Conservation (phyloP, 441 rosid species). For the Adansonia madagascariensis region DNA sequence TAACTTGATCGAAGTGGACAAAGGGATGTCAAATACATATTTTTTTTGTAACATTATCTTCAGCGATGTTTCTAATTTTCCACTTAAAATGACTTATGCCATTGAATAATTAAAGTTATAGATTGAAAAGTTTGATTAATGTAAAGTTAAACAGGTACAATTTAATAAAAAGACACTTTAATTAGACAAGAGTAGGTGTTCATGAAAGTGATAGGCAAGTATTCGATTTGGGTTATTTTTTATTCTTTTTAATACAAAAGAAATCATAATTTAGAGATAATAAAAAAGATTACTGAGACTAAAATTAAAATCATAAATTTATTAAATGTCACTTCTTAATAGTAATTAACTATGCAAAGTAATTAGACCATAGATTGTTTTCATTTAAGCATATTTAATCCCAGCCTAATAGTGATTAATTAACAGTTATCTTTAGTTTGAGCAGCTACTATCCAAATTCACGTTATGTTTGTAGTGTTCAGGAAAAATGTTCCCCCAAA, state of each 20-base stretch:
- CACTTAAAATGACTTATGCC: neutral
- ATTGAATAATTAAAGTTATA: too few relatives aligned
- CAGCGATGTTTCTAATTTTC: neutral
- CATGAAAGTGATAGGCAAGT: conserved; percentile 41
- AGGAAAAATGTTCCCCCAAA: conserved; percentile 9
- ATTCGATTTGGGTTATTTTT: conserved; percentile 24
- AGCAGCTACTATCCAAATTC: too few relatives aligned
- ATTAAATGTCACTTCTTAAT: too few relatives aligned
- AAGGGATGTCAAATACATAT: neutral
- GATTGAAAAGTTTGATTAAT: neutral
- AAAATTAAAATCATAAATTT: too few relatives aligned
- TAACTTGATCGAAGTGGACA: conserved; percentile 2
- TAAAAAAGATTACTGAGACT: too few relatives aligned
- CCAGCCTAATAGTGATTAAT: conserved; percentile 25
- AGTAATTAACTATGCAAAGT: too few relatives aligned
- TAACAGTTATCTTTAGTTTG: conserved; percentile 28
- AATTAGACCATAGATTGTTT: conserved; percentile 12
- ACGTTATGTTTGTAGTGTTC: neutral
- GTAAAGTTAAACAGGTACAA: neutral
- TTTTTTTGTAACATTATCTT: neutral
- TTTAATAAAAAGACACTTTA: too few relatives aligned
- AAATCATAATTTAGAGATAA: too few relatives aligned
- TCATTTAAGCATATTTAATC: conserved; percentile 12
- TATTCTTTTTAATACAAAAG: too few relatives aligned
- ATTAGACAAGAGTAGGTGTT: neutral